Conservation (phyloP, 129 eudicot species). For the Dittrichia graveolens region DNA sequence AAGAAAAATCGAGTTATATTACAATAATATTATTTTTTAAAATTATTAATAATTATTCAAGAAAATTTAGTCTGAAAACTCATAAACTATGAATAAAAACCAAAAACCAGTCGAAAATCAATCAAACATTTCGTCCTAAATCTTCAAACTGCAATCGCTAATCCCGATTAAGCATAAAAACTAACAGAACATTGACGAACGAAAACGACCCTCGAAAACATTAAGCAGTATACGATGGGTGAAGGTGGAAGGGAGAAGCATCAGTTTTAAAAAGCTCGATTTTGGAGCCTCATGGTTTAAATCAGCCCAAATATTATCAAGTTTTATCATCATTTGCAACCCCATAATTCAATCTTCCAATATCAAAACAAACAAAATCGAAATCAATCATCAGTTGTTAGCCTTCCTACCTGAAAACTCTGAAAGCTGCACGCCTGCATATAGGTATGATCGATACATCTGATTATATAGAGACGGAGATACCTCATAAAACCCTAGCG, state of each 20-base stretch:
- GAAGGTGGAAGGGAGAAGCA: slow-evolving; percentile 8
- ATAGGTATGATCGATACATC: neutral
- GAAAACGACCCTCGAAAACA: too few species aligned
- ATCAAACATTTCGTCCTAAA: too few species aligned
- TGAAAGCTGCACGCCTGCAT: neutral
- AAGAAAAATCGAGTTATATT: too few species aligned
- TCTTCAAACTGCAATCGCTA: too few species aligned
- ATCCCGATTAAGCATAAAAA: too few species aligned
- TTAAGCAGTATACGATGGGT: neutral
- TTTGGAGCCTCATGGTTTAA: slow-evolving; percentile 44
- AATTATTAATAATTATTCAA: too few species aligned
- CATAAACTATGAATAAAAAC: too few species aligned
- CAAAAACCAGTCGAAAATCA: too few species aligned
- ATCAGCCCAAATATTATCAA: slow-evolving; percentile 36
- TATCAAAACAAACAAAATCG: neutral
- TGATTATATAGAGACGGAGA: neutral
- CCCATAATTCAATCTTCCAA: neutral
- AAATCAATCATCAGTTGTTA: neutral
- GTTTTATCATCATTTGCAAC: slow-evolving; percentile 36
- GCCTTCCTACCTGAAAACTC: too few species aligned
- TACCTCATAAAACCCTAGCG: neutral
- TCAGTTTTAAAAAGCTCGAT: slow-evolving; percentile 51
- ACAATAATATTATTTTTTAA: too few species aligned
- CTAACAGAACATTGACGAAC: too few species aligned
- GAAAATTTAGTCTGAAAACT: too few species aligned